These are phyloP conservation scores for Helianthus tuberosus DNA, from an alignment of 129 eudicot species.

Conservation along the genomic window DNA sequence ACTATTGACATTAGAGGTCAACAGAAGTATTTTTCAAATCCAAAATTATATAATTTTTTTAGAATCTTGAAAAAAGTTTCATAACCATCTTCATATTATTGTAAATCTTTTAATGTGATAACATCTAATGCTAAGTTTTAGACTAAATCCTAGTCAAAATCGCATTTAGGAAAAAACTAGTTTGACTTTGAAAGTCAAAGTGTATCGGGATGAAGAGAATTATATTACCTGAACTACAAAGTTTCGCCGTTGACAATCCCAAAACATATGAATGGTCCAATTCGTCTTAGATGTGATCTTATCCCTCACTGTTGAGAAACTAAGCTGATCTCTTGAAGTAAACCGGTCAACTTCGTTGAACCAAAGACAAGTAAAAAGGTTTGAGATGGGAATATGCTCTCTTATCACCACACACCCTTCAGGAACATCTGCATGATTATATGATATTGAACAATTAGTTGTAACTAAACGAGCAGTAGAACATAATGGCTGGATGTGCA, in stretches of 20 bases:
- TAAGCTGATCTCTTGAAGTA: slow-evolving; percentile 90
- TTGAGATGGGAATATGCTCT: slow-evolving; percentile 88
- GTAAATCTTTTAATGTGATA: neutral
- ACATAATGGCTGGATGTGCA: neutral
- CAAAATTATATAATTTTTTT: neutral
- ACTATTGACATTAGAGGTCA: slow-evolving; percentile 22
- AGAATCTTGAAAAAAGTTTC: neutral
- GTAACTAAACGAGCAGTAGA: neutral
- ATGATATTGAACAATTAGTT: neutral
- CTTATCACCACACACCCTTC: slow-evolving; percentile 88
- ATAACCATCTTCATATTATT: neutral
- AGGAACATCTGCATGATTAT: slow-evolving; percentile 72
- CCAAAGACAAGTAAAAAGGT: slow-evolving; percentile 88
- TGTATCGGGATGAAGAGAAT: neutral
- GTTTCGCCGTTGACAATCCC: slow-evolving; percentile 89
- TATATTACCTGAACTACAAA: slow-evolving; percentile 76
- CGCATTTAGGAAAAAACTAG: neutral
- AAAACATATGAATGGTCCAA: slow-evolving; percentile 83
- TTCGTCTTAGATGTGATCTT: slow-evolving; percentile 65
- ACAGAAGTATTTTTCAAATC: neutral
- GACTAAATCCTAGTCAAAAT: neutral
- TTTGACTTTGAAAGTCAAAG: slow-evolving; percentile 6
- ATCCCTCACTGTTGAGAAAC: slow-evolving; percentile 89
- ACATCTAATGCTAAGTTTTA: neutral
- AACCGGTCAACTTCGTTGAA: slow-evolving; percentile 96